Base-by-base conservation (phyloP, 2,329 filamentous ascomycete species). In the Paracorniculantispora psalliotae region DNA sequence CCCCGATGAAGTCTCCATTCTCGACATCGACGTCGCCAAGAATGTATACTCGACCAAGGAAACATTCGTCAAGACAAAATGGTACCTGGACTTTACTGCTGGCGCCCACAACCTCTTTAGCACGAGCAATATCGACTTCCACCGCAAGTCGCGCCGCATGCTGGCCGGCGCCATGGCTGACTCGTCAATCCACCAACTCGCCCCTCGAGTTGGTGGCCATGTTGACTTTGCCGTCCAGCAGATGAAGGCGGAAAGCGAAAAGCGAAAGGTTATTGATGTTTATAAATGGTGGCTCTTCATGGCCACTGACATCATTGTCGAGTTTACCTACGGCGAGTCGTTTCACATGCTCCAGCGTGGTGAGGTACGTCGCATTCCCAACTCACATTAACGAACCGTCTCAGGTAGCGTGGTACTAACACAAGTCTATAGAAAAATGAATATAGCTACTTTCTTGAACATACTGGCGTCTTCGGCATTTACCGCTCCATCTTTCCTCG, bases 261-360 rank as follows among this genome's bases (percentile, higher is more conserved):
- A 46, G 15, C 64, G 65, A 19, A 51, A 54, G 41, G 17, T 56
- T 2, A 35, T 67, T 33, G 62, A 69, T 26, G 12, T 69, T 17
- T 60, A 59, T 0, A 61, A 61, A 25, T 68, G 62, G 67, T 67
- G 63, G 61, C 62, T 67, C 10, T 67, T 52, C 25, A 62, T 64
- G n/a, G 67, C 66, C 0, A 67, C 67, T 17, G 67, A 68, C 30
- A 59, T 68, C 3, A 67, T 67, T 21, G 66, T 64, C 35, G 64
- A 67, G 33, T 62, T 69, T 3, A 61, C 66, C n/a, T 68, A 67
- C 47, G 67, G 66, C 19, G 67, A 68, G 28, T 58, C 62, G 2
- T 68, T 68, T 7, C 58, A 59, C 51, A 59, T 59, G 58, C 51
- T 59, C 4, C 25, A 59, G 35, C 33, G 21, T 19, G 58, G 58